Evolutionary conservation across 116 monocot genomes (phyloP).

Genomic region (Trichopus zeylanicus): DNA sequence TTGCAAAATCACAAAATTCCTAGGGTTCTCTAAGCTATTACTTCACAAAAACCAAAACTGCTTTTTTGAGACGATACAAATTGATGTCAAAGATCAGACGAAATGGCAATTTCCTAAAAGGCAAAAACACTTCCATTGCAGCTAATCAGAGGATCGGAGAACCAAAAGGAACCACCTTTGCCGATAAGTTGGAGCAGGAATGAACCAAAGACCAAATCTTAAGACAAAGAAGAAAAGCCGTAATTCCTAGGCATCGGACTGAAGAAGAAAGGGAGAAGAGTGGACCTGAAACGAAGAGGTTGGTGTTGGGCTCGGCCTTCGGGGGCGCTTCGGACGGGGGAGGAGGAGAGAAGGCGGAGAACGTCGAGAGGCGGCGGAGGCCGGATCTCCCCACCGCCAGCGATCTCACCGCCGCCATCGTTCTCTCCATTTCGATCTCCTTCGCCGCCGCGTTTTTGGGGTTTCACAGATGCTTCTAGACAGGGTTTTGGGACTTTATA

Average conservation of each 20-base stretch:
- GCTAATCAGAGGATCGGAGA: no score
- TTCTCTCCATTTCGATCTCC: background rate
- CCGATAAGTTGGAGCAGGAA: no score
- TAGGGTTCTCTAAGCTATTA: no score
- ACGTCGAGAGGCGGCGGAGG: slow-evolving; percentile 7
- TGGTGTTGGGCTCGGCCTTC: slow-evolving; percentile 13
- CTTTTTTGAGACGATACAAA: no score
- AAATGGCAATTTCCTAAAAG: no score
- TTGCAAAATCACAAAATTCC: no score
- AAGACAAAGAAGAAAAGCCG: background rate
- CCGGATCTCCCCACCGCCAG: slow-evolving; percentile 2
- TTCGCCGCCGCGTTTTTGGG: background rate
- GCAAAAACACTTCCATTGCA: no score
- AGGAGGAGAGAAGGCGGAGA: slow-evolving; percentile 15
- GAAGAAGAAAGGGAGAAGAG: background rate
- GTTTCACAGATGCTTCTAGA: background rate
- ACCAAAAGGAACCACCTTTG: no score
- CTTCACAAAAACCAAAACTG: no score
- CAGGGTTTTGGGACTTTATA: background rate
- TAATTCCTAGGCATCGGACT: background rate
- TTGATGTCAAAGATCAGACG: no score
- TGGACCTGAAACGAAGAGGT: slow-evolving; percentile 25
- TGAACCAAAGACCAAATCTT: no score
- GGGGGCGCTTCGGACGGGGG: slow-evolving; percentile 12
- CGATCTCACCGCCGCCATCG: slow-evolving; percentile 11